A percentile compares a stretch with the other conserved stretches of the same genome.
These are phyloP conservation scores for Metarhizium robertsii DNA, from an alignment of 2,329 filamentous ascomycete genomes.

Conservation along the genomic window DNA sequence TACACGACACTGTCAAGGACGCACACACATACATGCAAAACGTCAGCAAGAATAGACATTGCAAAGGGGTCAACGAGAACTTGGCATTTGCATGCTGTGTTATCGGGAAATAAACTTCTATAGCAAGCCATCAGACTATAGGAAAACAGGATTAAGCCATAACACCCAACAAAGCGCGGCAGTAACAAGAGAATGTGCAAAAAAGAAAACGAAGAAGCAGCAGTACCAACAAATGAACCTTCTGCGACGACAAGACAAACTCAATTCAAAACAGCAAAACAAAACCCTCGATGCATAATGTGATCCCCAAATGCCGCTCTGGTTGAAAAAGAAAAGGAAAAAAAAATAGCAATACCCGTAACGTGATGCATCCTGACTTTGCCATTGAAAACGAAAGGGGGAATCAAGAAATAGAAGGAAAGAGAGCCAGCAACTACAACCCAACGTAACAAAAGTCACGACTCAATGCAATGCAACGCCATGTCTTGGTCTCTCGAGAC, in stretches of 20 bases:
- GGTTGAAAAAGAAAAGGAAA: background rate
- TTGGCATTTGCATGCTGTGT: background rate
- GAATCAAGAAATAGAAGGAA: conserved; percentile 4
- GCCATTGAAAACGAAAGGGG: conserved; percentile 3
- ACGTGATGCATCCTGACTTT: background rate
- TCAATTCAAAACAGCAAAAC: background rate
- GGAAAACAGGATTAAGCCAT: background rate
- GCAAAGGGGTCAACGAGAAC: background rate
- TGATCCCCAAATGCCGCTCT: background rate
- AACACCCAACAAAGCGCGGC: background rate
- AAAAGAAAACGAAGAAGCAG: background rate
- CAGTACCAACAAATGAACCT: no score
- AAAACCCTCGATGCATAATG: background rate
- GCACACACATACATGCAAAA: background rate
- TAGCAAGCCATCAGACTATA: conserved; percentile 1
- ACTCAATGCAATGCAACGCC: conserved; percentile 4
- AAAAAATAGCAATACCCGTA: background rate
- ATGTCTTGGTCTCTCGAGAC: background rate
- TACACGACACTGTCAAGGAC: no score
- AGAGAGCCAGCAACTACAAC: background rate
- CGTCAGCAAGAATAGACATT: no score
- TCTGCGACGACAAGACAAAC: background rate
- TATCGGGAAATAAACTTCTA: background rate
- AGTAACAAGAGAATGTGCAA: background rate
- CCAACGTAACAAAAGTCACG: conserved; percentile 1